A percentile compares a stretch with the other conserved stretches of the same genome.
phyloP scores from a whole-genome alignment of 2,329 filamentous ascomycete species.

The Aureobasidium mangrovei region DNA sequence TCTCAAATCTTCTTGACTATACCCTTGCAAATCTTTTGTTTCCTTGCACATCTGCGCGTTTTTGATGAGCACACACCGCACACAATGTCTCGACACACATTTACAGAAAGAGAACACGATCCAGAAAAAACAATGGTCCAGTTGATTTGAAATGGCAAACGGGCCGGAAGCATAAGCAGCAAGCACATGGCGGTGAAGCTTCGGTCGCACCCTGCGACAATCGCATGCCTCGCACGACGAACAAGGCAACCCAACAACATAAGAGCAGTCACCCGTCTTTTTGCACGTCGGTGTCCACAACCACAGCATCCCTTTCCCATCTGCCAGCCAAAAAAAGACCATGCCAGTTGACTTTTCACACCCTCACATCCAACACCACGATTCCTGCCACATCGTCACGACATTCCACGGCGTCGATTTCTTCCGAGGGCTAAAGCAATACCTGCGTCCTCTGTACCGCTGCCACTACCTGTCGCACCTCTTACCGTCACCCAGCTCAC shows the following conservation, averaged over 20 bases:
- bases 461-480: no score
- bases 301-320: not conserved
- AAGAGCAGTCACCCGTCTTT: not conserved
- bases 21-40: no score
- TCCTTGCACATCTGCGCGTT: no score
- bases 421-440: not conserved
- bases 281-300: not conserved
- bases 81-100: no score
- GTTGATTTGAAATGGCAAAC: no score
- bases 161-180: no score
- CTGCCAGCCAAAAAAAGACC: not conserved
- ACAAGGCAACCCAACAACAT: not conserved
- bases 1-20: no score
- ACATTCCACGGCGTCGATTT: not conserved
- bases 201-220: slow-evolving; percentile 8
- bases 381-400: not conserved
- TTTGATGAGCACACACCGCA: no score
- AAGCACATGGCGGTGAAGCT: no score
- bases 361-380: slow-evolving; percentile 1
- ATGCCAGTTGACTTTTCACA: slow-evolving; percentile 5
- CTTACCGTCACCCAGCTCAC: no score
- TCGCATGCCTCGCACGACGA: not conserved
- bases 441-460: not conserved
- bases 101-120: no score
- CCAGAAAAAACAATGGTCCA: no score